Conservation (phyloP, 2,329 filamentous ascomycete species). For the Blumeria hordei region DNA sequence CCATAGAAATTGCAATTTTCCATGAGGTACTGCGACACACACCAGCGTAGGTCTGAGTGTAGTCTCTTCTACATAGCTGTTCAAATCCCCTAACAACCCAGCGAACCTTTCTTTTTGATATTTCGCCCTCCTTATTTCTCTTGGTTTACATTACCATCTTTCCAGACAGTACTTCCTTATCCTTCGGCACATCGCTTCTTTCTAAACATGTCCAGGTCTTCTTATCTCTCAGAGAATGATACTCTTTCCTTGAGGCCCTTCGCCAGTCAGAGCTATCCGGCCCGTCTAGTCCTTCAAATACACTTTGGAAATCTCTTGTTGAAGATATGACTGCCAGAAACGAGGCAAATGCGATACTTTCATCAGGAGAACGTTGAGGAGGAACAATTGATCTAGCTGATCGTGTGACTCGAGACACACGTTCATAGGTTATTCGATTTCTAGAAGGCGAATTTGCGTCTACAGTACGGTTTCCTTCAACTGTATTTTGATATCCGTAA, state of each 20-base stretch:
- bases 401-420: too few relatives aligned
- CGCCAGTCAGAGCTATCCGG: background rate
- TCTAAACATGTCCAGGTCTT: background rate
- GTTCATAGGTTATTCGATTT: too few relatives aligned
- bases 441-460: background rate
- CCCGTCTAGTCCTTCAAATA: background rate
- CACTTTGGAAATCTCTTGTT: background rate
- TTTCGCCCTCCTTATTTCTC: constrained; percentile 1
- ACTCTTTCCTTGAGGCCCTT: background rate
- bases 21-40: background rate
- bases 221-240: background rate
- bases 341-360: background rate
- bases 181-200: background rate
- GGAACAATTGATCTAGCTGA: background rate
- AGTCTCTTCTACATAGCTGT: background rate
- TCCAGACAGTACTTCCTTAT: background rate
- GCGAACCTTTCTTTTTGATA: background rate
- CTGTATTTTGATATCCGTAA: background rate
- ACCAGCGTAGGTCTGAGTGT: background rate
- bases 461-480: background rate
- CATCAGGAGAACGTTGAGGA: background rate
- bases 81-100: constrained; percentile 1
- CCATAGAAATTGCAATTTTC: background rate
- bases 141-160: background rate
- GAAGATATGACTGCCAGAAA: background rate